These are phyloP conservation scores for Solanum medicagineum DNA, from an alignment of 257 asterid genomes.

Conservation along the genomic window DNA sequence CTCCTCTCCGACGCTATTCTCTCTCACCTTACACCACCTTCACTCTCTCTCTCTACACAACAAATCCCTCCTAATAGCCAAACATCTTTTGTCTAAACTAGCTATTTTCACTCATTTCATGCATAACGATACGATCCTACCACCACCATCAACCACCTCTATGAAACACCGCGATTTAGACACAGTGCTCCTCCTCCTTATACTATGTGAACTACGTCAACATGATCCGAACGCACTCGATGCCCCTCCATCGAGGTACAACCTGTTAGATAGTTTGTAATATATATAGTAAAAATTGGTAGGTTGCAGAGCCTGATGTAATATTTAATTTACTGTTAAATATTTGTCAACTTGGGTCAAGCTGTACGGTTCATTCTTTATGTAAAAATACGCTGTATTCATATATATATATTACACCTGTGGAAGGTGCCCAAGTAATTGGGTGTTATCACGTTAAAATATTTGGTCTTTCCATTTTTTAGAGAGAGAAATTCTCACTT, in stretches of 20 bases:
- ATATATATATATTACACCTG: no score
- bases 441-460: no score
- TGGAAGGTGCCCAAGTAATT: no score
- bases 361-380: no score
- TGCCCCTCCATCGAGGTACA: neutral
- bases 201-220: slow-evolving; percentile 72
- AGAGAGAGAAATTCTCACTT: no score
- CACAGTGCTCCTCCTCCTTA: slow-evolving; percentile 58
- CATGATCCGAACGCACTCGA: slow-evolving; percentile 26
- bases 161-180: slow-evolving; percentile 66
- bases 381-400: no score
- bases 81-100: slow-evolving; percentile 55
- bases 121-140: neutral
- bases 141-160: slow-evolving; percentile 2
- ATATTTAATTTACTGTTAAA: no score
- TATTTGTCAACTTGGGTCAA: no score
- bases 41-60: slow-evolving; percentile 65
- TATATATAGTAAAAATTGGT: neutral
- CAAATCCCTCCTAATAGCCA: slow-evolving; percentile 72
- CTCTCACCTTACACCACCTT: slow-evolving; percentile 74
- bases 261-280: neutral
- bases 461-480: no score
- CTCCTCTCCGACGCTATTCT: slow-evolving; percentile 54
- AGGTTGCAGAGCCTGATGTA: no score
- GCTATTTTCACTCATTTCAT: slow-evolving; percentile 25